Evolutionary conservation across 139 green algal species (phyloP), one percentile per base, ranked within the genome.

Genomic region (Diplosphaera chodatii): DNA sequence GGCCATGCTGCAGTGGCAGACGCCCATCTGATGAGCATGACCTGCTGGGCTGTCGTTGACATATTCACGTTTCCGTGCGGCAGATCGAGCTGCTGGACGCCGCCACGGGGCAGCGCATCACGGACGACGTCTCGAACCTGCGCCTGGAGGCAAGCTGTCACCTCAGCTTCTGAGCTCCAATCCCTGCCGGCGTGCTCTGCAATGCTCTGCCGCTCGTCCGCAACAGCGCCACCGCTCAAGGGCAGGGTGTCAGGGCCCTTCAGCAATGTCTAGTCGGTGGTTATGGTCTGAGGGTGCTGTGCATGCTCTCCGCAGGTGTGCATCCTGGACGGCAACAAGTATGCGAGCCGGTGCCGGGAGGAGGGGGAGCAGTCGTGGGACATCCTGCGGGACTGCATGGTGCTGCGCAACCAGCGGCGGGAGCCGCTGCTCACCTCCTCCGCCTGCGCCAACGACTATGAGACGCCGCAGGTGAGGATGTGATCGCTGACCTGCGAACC

Each of bases 241-340:
- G n/a, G n/a, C n/a, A n/a, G n/a, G n/a, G n/a, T n/a, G n/a, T n/a
- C n/a, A n/a, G n/a, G n/a, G n/a, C n/a, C n/a, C n/a, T n/a, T n/a
- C n/a, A n/a, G n/a, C n/a, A n/a, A n/a, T n/a, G n/a, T n/a, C n/a
- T n/a, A n/a, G n/a, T n/a, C n/a, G n/a, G n/a, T n/a, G n/a, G n/a
- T n/a, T n/a, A n/a, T n/a, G n/a, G n/a, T n/a, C n/a, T n/a, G n/a
- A n/a, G n/a, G n/a, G n/a, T n/a, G n/a, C n/a, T n/a, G n/a, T 34
- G n/a, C 16, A 21, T 13, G 5, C 16, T 10, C 3, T 3, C 0
- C 68, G 68, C 68, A 79, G 74, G 31, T 72, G 0, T 74, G 40
- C 68, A 72, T 79, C 23, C 63, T 79, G 74, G 74, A 79, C 31
- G 74, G 74, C 23, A 79, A 79, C 74, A 79, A 75, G 68, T 79